These are phyloP conservation scores for Agaricus blazei DNA, from an alignment of 768 basidiomycete genomes.

Conservation along the genomic window DNA sequence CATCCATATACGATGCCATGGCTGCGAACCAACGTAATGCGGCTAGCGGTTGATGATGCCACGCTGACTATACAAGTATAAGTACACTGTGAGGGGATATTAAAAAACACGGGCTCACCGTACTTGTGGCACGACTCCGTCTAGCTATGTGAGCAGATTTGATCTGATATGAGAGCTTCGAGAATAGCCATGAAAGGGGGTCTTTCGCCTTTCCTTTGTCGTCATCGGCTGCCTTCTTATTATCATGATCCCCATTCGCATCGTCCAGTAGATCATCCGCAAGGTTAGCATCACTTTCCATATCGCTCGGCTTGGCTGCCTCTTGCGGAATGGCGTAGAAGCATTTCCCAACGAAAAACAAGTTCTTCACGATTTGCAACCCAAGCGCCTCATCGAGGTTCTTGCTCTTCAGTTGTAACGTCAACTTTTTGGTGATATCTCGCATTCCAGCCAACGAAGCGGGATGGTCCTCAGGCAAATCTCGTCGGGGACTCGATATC, in stretches of 20 bases:
- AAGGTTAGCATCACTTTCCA: conserved; percentile 24
- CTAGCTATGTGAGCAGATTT: conserved; percentile 71
- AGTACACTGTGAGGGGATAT: neutral
- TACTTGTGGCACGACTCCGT: conserved; percentile 43
- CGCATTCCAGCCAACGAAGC: conserved; percentile 54
- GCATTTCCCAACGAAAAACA: conserved; percentile 89
- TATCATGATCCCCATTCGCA: conserved; percentile 17
- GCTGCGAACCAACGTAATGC: conserved; percentile 93
- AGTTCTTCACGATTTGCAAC: conserved; percentile 86
- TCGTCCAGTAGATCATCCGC: conserved; percentile 23
- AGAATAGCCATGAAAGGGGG: conserved; percentile 84
- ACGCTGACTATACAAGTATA: conserved; percentile 52
- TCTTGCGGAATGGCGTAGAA: conserved; percentile 45
- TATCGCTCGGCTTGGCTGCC: conserved; percentile 1
- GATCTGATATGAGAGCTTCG: conserved; percentile 85
- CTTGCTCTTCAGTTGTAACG: conserved; percentile 75
- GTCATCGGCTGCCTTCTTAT: conserved; percentile 16
- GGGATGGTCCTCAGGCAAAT: conserved; percentile 34
- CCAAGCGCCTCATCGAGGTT: conserved; percentile 69
- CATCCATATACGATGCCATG: conserved; percentile 71
- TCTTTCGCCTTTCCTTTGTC: conserved; percentile 21
- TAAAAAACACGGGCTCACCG: conserved; percentile 30
- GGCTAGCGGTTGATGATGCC: conserved; percentile 77
- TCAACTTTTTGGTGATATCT: conserved; percentile 68
- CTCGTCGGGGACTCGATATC: conserved; percentile 28